Base-by-base conservation (phyloP, 495 filamentous ascomycete species). In the Schizothecium vesticola region DNA sequence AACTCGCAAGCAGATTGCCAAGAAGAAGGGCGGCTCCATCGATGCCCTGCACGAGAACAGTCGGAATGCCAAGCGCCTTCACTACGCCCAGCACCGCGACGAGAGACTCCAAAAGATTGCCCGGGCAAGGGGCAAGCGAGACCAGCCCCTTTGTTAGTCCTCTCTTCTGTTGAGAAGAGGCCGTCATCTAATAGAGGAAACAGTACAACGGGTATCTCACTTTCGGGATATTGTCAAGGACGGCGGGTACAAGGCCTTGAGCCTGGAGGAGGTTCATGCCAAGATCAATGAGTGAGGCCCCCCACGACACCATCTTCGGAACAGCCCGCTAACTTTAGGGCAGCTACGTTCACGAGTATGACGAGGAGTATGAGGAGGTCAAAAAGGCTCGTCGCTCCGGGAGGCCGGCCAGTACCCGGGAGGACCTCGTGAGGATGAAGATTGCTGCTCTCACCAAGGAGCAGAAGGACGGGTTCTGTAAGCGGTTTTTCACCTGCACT, bases 41-140 rank as follows among this genome's bases (percentile, higher is more conserved):
- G 85, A 86, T 24, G 83, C 88, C 16, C 82, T 97, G 16, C 92
- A 97, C 75, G 89, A 92, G 73, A 91, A 91, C 76, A 95, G 91
- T 73, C 84, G 93, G 68, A 91, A 96, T 79, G 88, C 84, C 10
- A 87, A 88, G 71, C 86, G 89, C 58, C 78, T 97, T 66, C 90
- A 91, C 73, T 83, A 87, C 33, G 93, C 93, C 19, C 84, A 84
- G 66, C 83, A 86, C 56, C 84, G 93, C 74, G 90, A 93, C 70
- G 91, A 94, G 70, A 92, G 90, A 75, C 79, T 97, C 19, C 86
- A 86, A 70, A 87, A 86, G 76, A 79, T 92, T 64, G 83, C 85
- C 28, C 76, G 84, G 5, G 82, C 86, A 29, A 82, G 88, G 70
- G 81, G 83, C 70, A 93, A 89, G 75, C 85, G 81, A 60, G 88